These are phyloP conservation scores for Drosera capensis DNA, from an alignment of 148 eudicot species.

Conservation along the genomic window DNA sequence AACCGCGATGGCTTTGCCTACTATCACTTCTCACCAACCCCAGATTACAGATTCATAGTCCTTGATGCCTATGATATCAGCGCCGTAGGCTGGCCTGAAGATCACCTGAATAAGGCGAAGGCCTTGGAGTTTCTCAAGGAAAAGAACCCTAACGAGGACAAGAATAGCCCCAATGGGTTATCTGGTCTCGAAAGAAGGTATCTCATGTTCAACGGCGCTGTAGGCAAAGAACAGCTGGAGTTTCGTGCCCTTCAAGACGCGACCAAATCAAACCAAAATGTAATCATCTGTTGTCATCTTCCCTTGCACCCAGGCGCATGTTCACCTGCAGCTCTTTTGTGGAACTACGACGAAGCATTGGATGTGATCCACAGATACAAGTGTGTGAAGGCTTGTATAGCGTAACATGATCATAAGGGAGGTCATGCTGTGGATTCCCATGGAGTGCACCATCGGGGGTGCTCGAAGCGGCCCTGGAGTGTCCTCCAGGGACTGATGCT, in stretches of 20 bases:
- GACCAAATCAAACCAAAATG: slow-evolving; percentile 43
- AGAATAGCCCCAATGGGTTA: slow-evolving; percentile 75
- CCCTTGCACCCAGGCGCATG: slow-evolving; percentile 60
- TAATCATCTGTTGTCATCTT: slow-evolving; percentile 68
- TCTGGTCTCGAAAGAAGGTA: slow-evolving; percentile 59
- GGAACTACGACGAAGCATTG: slow-evolving; percentile 91
- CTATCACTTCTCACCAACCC: slow-evolving; percentile 74
- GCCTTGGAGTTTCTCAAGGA: slow-evolving; percentile 43
- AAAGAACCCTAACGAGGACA: slow-evolving; percentile 75
- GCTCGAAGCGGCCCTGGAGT: slow-evolving; percentile 82
- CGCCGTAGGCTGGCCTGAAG: slow-evolving; percentile 85
- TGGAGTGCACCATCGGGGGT: slow-evolving; percentile 86
- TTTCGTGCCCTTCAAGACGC: slow-evolving; percentile 57
- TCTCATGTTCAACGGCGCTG: slow-evolving; percentile 82
- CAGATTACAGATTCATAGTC: slow-evolving; percentile 57
- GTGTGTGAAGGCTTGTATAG: slow-evolving; percentile 78
- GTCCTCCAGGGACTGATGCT: slow-evolving; percentile 71
- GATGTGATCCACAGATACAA: slow-evolving; percentile 50
- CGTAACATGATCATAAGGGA: slow-evolving; percentile 83
- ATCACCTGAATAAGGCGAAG: slow-evolving; percentile 50
- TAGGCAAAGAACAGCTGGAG: slow-evolving; percentile 61
- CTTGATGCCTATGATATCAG: slow-evolving; percentile 95
- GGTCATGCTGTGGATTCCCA: slow-evolving; percentile 59
- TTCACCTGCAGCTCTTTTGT: slow-evolving; percentile 42
- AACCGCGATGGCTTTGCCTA: slow-evolving; percentile 35